A percentile compares a stretch with the other conserved stretches of the same genome.
Conservation (phyloP, 2,329 filamentous ascomycete genomes). For the Fusarium napiforme region DNA sequence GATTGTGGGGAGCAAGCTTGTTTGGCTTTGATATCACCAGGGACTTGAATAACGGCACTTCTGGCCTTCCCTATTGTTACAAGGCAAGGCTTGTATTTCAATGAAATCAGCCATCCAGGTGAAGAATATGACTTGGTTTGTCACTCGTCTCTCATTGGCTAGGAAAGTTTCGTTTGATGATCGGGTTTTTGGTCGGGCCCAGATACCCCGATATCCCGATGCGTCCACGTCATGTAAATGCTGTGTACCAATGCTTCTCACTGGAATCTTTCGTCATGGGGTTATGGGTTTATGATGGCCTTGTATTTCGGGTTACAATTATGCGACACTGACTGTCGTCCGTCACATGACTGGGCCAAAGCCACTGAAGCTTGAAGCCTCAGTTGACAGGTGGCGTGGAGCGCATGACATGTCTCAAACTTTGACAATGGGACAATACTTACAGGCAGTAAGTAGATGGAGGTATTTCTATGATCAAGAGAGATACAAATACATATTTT, state of each 20-base stretch:
- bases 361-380: not conserved
- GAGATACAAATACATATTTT: fast-evolving
- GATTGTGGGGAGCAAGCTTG: not conserved
- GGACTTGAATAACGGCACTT: not conserved
- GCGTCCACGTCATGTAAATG: not conserved
- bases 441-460: too few species aligned
- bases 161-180: not conserved
- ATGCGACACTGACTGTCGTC: not conserved
- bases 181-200: not conserved
- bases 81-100: not conserved
- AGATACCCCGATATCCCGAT: conserved; percentile 8
- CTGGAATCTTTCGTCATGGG: fast-evolving
- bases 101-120: fast-evolving
- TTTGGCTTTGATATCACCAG: not conserved
- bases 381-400: not conserved
- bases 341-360: not conserved
- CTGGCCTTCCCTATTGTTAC: not conserved
- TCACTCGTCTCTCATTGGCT: not conserved
- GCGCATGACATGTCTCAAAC: not conserved
- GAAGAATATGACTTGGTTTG: fast-evolving
- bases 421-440: too few species aligned
- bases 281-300: fast-evolving
- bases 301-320: not conserved
- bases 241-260: not conserved
- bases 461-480: fast-evolving